Base-by-base conservation (phyloP, 202 grass and related monocot species). In the Musa balbisiana region DNA sequence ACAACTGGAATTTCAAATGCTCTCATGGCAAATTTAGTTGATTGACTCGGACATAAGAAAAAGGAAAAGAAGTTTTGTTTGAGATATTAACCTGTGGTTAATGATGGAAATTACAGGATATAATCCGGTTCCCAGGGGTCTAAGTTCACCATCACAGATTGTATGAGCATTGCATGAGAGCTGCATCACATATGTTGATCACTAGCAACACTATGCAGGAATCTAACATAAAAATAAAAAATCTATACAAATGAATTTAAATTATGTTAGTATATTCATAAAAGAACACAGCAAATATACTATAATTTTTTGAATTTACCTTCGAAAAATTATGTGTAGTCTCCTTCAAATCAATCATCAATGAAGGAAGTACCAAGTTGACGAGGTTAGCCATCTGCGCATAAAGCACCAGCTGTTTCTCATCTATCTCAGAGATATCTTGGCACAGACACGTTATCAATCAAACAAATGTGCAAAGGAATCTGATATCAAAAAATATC, bases 351-450 rank as follows among this genome's bases (percentile, higher is more conserved):
- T 97, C 86, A 74, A 97, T 75, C 51, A 91, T 69, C 53, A 89
- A 10, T 1, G 70, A 89, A 77, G 94, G 90, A 80, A 97, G 83
- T 22, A 93, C 81, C 67, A 93, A 72, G n/a, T 83, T 88, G 66
- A 91, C 86, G 67, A 97, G 86, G 84, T 91, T 97, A 72, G 90
- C 93, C 90, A 97, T 89, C 79, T 93, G 94, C 79, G 88, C 94
- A 82, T 93, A 93, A 29, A 92, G 64, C 49, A 93, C 84, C 23
- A 93, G 81, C 67, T 93, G 90, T 67, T 91, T 84, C 66, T 89
- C 81, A 80, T 85, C 79, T 83, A 97, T 71, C 54, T 83, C 69
- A 53, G 79, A 89, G 12, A 97, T 87, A 82, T 97, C 93, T 97
- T 84, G 60, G 80, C 62, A 58, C 23, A 43, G 64, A 27, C 60